Evolutionary conservation across 2,329 filamentous ascomycete genomes (phyloP), one percentile per base, ranked within the genome.

Genomic region (Aciculosporium take): DNA sequence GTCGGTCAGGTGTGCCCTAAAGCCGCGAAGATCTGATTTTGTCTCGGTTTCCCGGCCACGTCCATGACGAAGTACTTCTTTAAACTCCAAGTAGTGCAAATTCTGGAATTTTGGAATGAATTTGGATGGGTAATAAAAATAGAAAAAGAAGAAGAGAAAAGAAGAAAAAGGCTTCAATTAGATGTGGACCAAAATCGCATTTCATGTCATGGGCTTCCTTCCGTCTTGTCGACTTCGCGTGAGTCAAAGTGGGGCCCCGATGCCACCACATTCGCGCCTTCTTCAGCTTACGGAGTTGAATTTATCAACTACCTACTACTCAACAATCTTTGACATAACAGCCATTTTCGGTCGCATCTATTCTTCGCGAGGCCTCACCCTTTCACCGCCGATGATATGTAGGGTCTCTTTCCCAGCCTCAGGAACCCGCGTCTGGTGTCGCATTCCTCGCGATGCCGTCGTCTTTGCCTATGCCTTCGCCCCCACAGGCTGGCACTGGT

Each of bases 401-500:
- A 15, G n/a, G 30, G 7, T 20, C 18, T 17, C 12, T 13, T 28
- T 12, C 17, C 15, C 20, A 5, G 13, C 9, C n/a, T 7, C 32
- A 10, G 17, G 5, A 35, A 34, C n/a, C 8, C 18, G 15, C 15
- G 33, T 17, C 32, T 31, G 27, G 37, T 34, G 20, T 25, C 13
- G 23, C 32, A 13, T 28, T 17, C 13, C 9, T 17, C 29, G 32
- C 21, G 13, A 45, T 45, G 43, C 18, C 37, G 13, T 38, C 39
- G 18, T 24, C 43, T 20, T 32, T 39, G 21, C 41, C 33, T 5
- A 50, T 46, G 3, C 56, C 56, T 7, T 60, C 57, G 10, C 55
- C 56, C 21, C 42, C 49, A 7, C 48, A 50, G 21, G 49, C 45
- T 18, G 41, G 48, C 12, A 48, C 50, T 20, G 42, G 48, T 29